These are phyloP conservation scores for Leccinellum albellum DNA, from an alignment of 768 basidiomycete species.

Conservation along the genomic window DNA sequence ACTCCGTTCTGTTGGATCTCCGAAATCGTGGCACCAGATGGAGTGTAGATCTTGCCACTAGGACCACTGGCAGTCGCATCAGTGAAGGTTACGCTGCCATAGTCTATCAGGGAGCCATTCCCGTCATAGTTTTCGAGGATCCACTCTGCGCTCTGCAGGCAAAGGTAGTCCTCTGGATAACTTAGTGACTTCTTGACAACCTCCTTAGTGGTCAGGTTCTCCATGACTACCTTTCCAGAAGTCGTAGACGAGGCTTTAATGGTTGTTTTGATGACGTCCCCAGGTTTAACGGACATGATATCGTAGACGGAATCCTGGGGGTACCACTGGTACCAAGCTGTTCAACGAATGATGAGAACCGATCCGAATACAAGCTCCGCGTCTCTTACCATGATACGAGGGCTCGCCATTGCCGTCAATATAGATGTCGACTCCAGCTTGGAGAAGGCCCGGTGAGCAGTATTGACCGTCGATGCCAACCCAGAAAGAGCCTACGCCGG, in stretches of 20 bases:
- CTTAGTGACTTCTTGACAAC: constrained; percentile 1
- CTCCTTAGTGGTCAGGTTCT: constrained; percentile 18
- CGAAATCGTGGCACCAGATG: constrained; percentile 6
- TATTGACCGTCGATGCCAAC: constrained; percentile 14
- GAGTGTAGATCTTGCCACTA: constrained; percentile 2
- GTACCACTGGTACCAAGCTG: constrained; percentile 25
- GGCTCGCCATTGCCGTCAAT: not conserved
- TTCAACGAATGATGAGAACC: not conserved
- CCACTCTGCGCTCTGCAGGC: constrained; percentile 19
- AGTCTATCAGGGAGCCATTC: constrained; percentile 14
- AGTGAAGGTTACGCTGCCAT: constrained; percentile 18
- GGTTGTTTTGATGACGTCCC: constrained; percentile 16
- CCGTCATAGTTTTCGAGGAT: constrained; percentile 21
- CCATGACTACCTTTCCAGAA: constrained; percentile 14
- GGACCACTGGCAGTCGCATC: constrained; percentile 8
- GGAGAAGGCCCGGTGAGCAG: constrained; percentile 9
- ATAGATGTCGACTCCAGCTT: constrained; percentile 12
- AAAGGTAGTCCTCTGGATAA: constrained; percentile 16
- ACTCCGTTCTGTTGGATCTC: constrained; percentile 9
- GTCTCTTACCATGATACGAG: constrained; percentile 7
- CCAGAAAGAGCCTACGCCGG: constrained; percentile 7
- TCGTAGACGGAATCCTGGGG: constrained; percentile 14
- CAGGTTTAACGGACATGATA: constrained; percentile 10
- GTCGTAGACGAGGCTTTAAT: constrained; percentile 17
- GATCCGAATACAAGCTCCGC: not conserved